A percentile compares a stretch with the other conserved stretches of the same genome.
Conservation (phyloP, 2,329 filamentous ascomycete genomes). For the Trichophyton equinum region DNA sequence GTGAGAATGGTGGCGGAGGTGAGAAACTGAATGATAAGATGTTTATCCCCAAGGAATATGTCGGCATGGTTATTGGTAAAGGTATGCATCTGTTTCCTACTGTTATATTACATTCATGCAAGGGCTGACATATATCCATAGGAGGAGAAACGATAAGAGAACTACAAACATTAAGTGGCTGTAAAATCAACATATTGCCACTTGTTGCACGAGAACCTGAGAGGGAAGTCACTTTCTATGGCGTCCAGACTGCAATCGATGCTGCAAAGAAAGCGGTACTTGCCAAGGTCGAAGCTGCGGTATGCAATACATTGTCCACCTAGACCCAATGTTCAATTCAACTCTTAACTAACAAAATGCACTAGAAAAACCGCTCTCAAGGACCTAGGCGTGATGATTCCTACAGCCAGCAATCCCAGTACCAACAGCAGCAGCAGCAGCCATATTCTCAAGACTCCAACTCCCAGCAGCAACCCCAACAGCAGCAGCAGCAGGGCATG, state of each 20-base stretch:
- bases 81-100: slow-evolving; percentile 28
- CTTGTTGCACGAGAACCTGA: slow-evolving; percentile 66
- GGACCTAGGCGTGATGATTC: slow-evolving; percentile 19
- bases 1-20: slow-evolving; percentile 15
- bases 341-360: slow-evolving; percentile 19
- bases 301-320: slow-evolving; percentile 29
- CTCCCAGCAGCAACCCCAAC: slow-evolving; percentile 33
- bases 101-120: neutral
- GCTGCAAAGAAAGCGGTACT: slow-evolving; percentile 74
- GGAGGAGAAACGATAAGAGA: slow-evolving; percentile 86
- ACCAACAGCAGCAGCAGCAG: slow-evolving; percentile 28
- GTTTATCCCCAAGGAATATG: slow-evolving; percentile 75
- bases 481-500: slow-evolving; percentile 44
- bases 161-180: slow-evolving; percentile 76
- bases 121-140: slow-evolving; percentile 19
- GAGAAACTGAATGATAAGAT: slow-evolving; percentile 68
- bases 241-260: slow-evolving; percentile 61
- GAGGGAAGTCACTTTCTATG: slow-evolving; percentile 76
- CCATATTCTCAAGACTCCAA: neutral
- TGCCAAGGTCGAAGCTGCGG: slow-evolving; percentile 82
- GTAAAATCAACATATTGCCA: slow-evolving; percentile 85
- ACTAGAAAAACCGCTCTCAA: slow-evolving; percentile 24
- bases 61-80: slow-evolving; percentile 95
- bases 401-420: slow-evolving; percentile 35
- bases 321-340: neutral